These are phyloP conservation scores for Paraphoma chrysanthemicola DNA, from an alignment of 2,329 filamentous ascomycete genomes.

Conservation along the genomic window DNA sequence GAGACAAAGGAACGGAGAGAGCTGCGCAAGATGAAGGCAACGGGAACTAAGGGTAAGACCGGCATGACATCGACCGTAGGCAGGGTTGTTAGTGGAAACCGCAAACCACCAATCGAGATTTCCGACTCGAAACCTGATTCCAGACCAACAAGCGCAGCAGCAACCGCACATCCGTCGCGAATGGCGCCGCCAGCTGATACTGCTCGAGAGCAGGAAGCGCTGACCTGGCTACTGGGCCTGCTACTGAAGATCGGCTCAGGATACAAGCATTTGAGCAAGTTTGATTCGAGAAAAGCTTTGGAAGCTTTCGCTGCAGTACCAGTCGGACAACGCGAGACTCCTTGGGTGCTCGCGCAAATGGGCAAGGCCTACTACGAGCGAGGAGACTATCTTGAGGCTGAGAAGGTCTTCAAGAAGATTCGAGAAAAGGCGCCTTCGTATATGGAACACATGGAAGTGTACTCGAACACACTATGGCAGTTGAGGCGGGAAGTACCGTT, in stretches of 20 bases:
- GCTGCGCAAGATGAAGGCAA: constrained; percentile 83
- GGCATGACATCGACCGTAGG: constrained; percentile 76
- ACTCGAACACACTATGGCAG: constrained; percentile 99
- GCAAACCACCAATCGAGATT: constrained; percentile 72
- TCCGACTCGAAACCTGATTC: constrained; percentile 71
- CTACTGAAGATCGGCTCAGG: constrained; percentile 82
- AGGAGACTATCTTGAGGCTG: constrained; percentile 82
- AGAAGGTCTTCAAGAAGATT: constrained; percentile 82
- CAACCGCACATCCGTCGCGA: constrained; percentile 35
- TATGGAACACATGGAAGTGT: constrained; percentile 95
- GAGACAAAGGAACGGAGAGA: constrained; percentile 72
- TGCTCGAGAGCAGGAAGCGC: constrained; percentile 74
- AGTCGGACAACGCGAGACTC: constrained; percentile 80
- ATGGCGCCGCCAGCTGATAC: constrained; percentile 60
- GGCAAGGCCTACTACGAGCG: constrained; percentile 93
- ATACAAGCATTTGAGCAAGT: constrained; percentile 79
- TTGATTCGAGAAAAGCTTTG: constrained; percentile 78
- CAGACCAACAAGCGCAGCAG: constrained; percentile 46
- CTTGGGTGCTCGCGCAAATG: constrained; percentile 91
- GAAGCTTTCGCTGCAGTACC: constrained; percentile 76
- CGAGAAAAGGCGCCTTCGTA: constrained; percentile 81
- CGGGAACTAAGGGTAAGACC: constrained; percentile 68
- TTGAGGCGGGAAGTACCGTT: constrained; percentile 90
- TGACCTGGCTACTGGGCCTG: constrained; percentile 79
- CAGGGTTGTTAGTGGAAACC: constrained; percentile 87